These are phyloP conservation scores for Alternaria triticimaculans DNA, from an alignment of 2,329 filamentous ascomycete genomes.

Conservation along the genomic window DNA sequence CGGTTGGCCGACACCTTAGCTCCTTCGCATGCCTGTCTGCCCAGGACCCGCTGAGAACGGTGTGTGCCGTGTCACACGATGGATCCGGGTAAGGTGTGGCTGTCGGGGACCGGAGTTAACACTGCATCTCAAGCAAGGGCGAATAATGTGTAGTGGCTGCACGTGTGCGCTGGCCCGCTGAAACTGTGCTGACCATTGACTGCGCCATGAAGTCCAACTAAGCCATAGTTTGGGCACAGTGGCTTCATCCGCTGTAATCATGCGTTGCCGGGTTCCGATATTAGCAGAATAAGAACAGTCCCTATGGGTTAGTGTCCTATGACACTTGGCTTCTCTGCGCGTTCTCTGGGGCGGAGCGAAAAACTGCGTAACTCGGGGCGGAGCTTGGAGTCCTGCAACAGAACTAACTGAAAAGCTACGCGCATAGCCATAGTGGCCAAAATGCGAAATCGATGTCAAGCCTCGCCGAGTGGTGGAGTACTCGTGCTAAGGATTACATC, in stretches of 20 bases:
- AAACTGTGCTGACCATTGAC: not conserved
- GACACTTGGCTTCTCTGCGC: not conserved
- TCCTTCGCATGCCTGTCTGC: not conserved
- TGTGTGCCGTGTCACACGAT: conserved; percentile 1
- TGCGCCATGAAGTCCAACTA: not conserved
- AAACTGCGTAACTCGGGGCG: not conserved
- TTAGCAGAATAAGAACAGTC: not conserved
- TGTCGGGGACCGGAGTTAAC: not conserved
- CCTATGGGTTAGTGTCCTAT: not conserved
- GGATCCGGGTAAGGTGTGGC: not conserved
- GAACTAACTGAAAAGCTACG: not conserved
- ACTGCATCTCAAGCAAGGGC: not conserved
- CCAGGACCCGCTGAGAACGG: not conserved
- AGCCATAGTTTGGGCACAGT: not conserved
- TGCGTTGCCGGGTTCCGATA: conserved; percentile 2
- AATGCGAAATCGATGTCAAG: not conserved
- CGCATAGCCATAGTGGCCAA: not conserved
- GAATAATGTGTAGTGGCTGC: not conserved
- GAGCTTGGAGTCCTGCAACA: not conserved
- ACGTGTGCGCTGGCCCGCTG: not conserved
- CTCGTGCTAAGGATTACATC: not conserved
- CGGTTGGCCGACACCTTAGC: not conserved
- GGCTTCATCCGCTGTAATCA: not conserved
- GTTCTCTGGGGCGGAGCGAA: not conserved
- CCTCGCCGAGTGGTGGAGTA: not conserved